Evolutionary conservation across 78 protist genomes (phyloP).

Genomic region (Pigoraptor vietnamica): DNA sequence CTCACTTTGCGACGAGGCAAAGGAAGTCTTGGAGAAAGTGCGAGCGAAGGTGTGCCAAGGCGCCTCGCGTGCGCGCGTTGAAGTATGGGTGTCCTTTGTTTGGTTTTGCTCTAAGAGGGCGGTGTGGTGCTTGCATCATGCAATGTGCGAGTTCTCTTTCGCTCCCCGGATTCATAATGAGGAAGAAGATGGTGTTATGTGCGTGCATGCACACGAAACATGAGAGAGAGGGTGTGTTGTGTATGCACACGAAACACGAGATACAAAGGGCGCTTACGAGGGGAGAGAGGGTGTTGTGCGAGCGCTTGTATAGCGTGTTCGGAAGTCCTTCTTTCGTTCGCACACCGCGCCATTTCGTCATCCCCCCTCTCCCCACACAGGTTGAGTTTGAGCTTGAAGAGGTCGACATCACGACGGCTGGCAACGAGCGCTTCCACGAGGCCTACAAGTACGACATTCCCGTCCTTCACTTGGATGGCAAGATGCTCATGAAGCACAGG

Average conservation of each 20-base stretch:
- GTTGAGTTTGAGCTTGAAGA: background rate
- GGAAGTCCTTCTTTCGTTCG: too few relatives aligned
- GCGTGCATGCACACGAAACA: background rate
- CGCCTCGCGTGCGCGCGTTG: too few relatives aligned
- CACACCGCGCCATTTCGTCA: too few relatives aligned
- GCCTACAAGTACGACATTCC: conserved; percentile 22
- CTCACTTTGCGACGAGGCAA: background rate
- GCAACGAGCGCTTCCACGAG: background rate
- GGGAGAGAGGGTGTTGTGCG: background rate
- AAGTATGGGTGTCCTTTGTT: background rate
- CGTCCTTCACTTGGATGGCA: conserved; percentile 23
- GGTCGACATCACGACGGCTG: conserved; percentile 11
- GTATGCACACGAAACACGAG: background rate
- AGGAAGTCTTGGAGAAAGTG: background rate
- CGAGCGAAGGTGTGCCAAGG: background rate
- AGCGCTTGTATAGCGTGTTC: background rate
- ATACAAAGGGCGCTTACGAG: too few relatives aligned
- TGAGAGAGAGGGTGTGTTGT: background rate
- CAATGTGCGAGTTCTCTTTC: too few relatives aligned
- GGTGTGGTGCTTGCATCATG: background rate
- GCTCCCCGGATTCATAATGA: too few relatives aligned
- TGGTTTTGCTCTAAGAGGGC: background rate
- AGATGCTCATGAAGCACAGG: conserved; percentile 4
- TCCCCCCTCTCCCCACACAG: too few relatives aligned
- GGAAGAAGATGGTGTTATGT: too few relatives aligned